Conservation (phyloP, 495 filamentous ascomycete genomes). For the Hypoxylon cercidicola region DNA sequence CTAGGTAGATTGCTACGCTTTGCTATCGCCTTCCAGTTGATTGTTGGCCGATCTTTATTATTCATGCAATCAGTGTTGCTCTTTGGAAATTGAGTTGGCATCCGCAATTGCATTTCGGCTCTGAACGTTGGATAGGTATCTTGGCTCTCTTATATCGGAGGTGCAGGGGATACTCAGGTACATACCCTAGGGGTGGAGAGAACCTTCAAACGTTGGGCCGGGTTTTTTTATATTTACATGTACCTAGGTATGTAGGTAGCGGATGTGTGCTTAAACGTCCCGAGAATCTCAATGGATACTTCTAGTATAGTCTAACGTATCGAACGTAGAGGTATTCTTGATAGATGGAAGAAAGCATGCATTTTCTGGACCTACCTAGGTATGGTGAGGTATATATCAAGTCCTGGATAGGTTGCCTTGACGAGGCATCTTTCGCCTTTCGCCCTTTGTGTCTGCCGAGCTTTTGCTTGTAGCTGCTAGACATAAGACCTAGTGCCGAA, state of each 20-base stretch:
- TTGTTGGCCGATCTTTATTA: too few species aligned
- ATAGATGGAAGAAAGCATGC: neutral
- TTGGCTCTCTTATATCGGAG: neutral
- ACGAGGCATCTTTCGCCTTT: neutral
- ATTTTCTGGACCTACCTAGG: neutral
- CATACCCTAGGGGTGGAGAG: too few species aligned
- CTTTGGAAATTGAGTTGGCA: conserved; percentile 1
- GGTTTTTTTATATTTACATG: too few species aligned
- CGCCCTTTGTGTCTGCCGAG: neutral
- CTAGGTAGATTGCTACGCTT: too few species aligned
- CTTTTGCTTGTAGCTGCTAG: neutral
- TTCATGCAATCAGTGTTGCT: neutral
- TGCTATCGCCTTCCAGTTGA: too few species aligned
- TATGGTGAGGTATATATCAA: neutral
- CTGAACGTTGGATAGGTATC: neutral
- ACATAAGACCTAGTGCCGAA: neutral
- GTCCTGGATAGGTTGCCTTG: conserved; percentile 3
- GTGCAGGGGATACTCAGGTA: too few species aligned
- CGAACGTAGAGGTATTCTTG: too few species aligned
- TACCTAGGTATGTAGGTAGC: too few species aligned
- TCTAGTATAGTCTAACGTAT: too few species aligned
- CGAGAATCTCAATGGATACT: too few species aligned
- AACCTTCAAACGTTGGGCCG: too few species aligned
- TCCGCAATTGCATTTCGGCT: neutral
- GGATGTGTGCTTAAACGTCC: too few species aligned